Base-by-base conservation (phyloP, 306 rosid species). In the Vigna angularis region DNA sequence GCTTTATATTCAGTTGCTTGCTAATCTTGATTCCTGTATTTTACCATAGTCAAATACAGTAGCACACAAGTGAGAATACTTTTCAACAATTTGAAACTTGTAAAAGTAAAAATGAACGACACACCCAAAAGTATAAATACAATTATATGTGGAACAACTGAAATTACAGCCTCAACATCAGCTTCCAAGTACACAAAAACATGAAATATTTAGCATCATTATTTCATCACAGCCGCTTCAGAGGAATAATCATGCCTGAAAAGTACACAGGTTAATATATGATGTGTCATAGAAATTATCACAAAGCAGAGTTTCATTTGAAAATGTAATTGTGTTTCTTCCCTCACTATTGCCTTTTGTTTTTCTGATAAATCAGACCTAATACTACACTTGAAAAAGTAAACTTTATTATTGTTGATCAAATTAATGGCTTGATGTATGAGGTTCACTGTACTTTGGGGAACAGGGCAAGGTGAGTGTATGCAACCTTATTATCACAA, bases 201-300 rank as follows among this genome's bases (percentile, higher is more conserved):
- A 48, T 38, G 45, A 56, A 53, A 53, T 62, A 75, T 65, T 58
- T 89, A 57, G 65, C 94, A 73, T 95, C 97, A 91, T 91, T 91
- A 94, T 82, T 93, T 79, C 4, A 86, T 85, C 12, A 74, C 85
- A 64, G 84, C 87, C 2, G 78, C 79, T 78, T 91, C 89, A 0
- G 93, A 74, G 81, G 78, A 89, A 84, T 88, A 95, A 79, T 95
- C 98, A 5, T 95, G 93, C 93, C 99, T 93, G 90, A 16, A 42
- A 82, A 81, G 66, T 70, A 70, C 55, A 74, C 0, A 32, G 66
- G 71, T 79, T 66, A 72, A 75, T 44, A 61, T 16, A 38, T 36
- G 6, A 38, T 36, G 9, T 56, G 44, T 75, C 74, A 71, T 40
- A 52, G 53, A 84, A 67, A 83, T 59, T 78, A 72, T 44, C 56